Evolutionary conservation across 129 eudicot genomes (phyloP), one percentile per base, ranked within the genome.

Genomic region (Pseudognaphalium luteoalbum): DNA sequence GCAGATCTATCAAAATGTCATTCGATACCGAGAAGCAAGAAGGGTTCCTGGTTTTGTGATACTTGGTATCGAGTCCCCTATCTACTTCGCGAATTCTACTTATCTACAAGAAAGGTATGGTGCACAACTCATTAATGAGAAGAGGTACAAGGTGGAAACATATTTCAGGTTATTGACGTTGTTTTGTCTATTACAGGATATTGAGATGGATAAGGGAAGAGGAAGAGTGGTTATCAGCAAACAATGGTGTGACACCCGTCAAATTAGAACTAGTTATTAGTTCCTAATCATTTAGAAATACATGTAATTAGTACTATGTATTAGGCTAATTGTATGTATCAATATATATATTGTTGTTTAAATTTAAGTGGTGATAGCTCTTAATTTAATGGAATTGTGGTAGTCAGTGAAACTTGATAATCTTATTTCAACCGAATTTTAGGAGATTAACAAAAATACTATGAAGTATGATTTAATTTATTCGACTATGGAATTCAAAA

Each of bases 191-290:
- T 39, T 87, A 68, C 87, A 93, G 98, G 88, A 80, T 91, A 71
- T 51, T 91, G 67, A 86, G 99, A 83, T 95, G 97, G 97, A 83
- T 95, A 17, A 68, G 97, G 32, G 99, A 95, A 77, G 99, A 95
- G 78, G 96, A 95, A 85, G 99, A 91, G 60, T 78, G 91, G 85
- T 70, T 87, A 59, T 72, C 80, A 54, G 77, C 88, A 17, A 91
- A 89, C 76, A 85, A 85, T 6, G 85, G 80, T 25, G 28, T 25
- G 1, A 25, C 28, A 25, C 28, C 28, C 28, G 28, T 1, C 28
- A 25, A 25, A 25, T 25, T 25, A 25, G 28, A 1, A 25, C 28
- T 25, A 25, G 28, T 25, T 0, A 25, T 25, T 25, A 25, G 28
- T 25, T 0, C 28, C 28, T 25, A 25, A 25, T 25, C 28, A n/a